A percentile compares a stretch with the other conserved stretches of the same genome.
These are phyloP conservation scores for Mycena leptocephala DNA, from an alignment of 768 basidiomycete species.

Conservation along the genomic window DNA sequence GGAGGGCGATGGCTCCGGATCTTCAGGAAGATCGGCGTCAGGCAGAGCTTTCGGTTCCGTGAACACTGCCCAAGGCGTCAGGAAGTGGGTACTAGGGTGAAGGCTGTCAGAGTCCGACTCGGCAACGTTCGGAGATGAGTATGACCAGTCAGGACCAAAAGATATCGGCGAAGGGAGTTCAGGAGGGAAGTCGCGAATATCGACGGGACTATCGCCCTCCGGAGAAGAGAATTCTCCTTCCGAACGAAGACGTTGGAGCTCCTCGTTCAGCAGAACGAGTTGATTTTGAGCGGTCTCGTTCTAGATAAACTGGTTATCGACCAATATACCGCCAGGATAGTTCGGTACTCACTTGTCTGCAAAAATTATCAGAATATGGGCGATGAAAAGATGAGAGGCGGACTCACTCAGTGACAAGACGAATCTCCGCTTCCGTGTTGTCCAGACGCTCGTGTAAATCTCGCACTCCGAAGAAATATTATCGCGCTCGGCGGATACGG, in stretches of 20 bases:
- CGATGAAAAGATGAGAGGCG: neutral
- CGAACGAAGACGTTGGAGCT: conserved; percentile 31
- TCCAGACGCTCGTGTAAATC: conserved; percentile 22
- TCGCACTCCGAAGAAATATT: neutral
- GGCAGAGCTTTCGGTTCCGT: conserved; percentile 12
- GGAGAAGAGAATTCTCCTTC: conserved; percentile 34
- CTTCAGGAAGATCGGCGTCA: conserved; percentile 26
- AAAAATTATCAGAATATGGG: neutral
- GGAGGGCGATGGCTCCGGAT: neutral
- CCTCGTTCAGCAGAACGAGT: conserved; percentile 33
- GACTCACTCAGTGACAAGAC: conserved; percentile 29
- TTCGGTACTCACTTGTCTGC: conserved; percentile 31
- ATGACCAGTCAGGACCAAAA: too few relatives aligned
- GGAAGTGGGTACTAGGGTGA: conserved; percentile 19
- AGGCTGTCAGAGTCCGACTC: neutral
- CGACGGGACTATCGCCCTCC: conserved; percentile 32
- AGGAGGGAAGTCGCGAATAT: conserved; percentile 15
- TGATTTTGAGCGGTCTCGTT: conserved; percentile 36
- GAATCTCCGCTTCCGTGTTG: conserved; percentile 22
- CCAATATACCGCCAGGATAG: neutral
- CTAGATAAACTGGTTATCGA: conserved; percentile 8
- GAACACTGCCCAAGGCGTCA: conserved; percentile 28
- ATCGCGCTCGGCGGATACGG: conserved; percentile 21
- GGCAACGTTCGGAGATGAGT: neutral
- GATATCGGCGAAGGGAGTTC: conserved; percentile 20